Conservation (phyloP, 768 basidiomycete species). For the Suillus hirtellus region DNA sequence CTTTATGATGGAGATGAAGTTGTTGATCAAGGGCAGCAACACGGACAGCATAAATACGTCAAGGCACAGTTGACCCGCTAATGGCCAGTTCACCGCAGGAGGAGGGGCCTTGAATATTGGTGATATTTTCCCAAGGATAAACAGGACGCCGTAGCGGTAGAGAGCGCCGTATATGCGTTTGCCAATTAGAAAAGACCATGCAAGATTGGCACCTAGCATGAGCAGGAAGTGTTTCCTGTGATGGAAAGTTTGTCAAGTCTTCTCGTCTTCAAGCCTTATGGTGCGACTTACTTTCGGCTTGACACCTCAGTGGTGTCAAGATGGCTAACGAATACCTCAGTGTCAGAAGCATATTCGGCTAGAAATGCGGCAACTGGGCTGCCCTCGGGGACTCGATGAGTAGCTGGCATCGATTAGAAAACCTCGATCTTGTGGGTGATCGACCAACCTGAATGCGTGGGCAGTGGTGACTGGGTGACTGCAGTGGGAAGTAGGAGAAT, state of each 20-base stretch:
- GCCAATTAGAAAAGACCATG: constrained; percentile 26
- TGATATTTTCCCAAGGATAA: constrained; percentile 22
- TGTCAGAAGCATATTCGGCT: constrained; percentile 16
- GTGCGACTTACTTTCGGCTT: constrained; percentile 26
- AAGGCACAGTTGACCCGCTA: constrained; percentile 27
- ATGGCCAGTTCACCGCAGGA: constrained; percentile 17
- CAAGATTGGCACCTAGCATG: constrained; percentile 26
- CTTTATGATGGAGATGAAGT: constrained; percentile 20
- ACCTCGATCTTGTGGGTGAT: neutral
- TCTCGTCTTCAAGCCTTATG: neutral
- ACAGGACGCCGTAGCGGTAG: constrained; percentile 31
- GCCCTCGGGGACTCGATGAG: constrained; percentile 24
- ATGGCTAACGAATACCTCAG: constrained; percentile 33
- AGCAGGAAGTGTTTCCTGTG: constrained; percentile 29
- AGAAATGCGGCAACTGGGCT: constrained; percentile 29
- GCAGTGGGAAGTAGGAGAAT: constrained; percentile 5
- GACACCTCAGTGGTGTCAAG: constrained; percentile 22
- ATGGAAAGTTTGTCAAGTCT: neutral
- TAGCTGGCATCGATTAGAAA: constrained; percentile 24
- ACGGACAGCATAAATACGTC: constrained; percentile 29
- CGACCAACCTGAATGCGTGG: neutral
- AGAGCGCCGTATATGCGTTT: constrained; percentile 26
- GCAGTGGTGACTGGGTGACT: neutral
- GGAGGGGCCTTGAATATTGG: constrained; percentile 17
- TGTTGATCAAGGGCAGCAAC: constrained; percentile 25